Percentiles rank a stretch among this genome's conserved stretches.
phyloP scores from a whole-genome alignment of 2,329 filamentous ascomycete genomes.

The Xylaria sp. region DNA sequence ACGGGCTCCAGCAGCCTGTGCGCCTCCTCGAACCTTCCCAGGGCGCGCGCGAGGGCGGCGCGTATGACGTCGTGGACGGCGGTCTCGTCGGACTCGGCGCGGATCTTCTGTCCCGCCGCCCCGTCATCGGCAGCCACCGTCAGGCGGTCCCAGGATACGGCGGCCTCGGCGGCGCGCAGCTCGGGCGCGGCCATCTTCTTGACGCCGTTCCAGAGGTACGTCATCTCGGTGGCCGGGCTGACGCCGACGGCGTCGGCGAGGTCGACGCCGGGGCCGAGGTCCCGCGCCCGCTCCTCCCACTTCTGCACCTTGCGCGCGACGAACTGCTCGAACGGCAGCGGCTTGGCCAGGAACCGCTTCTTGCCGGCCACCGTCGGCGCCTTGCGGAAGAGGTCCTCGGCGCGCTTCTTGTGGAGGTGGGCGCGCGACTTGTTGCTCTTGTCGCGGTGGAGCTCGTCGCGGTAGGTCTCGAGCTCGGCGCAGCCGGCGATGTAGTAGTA shows the following conservation, averaged over 20 bases:
- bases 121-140: constrained; percentile 50
- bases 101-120: constrained; percentile 48
- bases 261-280: constrained; percentile 64
- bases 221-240: constrained; percentile 86
- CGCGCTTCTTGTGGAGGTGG: constrained; percentile 60
- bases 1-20: constrained; percentile 66
- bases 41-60: constrained; percentile 66
- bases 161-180: constrained; percentile 63
- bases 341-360: constrained; percentile 86
- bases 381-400: constrained; percentile 71
- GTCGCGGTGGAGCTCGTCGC: constrained; percentile 54
- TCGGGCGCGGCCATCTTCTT: constrained; percentile 74
- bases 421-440: constrained; percentile 48
- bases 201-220: constrained; percentile 88
- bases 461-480: constrained; percentile 80
- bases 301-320: constrained; percentile 82
- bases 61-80: constrained; percentile 69
- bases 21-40: constrained; percentile 67
- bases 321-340: constrained; percentile 88
- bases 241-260: constrained; percentile 81
- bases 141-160: constrained; percentile 68
- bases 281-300: constrained; percentile 78
- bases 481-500: constrained; percentile 88
- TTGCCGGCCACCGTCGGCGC: constrained; percentile 76
- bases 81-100: constrained; percentile 59